A percentile compares a stretch with the other conserved stretches of the same genome.
Conservation (phyloP, 2,329 filamentous ascomycete genomes). For the Aspergillus caelatus region DNA sequence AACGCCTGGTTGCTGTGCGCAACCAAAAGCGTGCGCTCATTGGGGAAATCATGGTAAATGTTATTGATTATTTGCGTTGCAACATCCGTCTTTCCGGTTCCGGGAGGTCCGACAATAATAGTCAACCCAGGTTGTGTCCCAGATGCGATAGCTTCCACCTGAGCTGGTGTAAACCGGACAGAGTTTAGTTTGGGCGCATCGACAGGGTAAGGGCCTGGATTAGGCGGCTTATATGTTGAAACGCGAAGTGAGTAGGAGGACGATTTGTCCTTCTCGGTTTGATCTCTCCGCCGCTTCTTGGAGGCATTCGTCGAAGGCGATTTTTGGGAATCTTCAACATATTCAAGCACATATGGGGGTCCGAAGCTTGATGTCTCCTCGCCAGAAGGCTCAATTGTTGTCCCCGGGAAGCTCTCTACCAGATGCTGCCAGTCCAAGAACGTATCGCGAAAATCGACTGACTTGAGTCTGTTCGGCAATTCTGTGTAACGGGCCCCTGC, state of each 20-base stretch:
- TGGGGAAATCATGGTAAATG: constrained; percentile 96
- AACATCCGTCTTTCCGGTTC: constrained; percentile 98
- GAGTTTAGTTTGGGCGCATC: constrained; percentile 80
- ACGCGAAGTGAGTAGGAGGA: constrained; percentile 72
- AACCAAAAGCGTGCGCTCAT: constrained; percentile 86
- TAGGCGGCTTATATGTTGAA: constrained; percentile 85
- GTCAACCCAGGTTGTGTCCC: constrained; percentile 93
- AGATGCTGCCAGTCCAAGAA: constrained; percentile 96
- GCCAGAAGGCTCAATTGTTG: constrained; percentile 77
- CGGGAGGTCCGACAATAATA: constrained; percentile 90
- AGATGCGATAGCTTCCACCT: constrained; percentile 89
- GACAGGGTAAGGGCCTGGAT: constrained; percentile 84
- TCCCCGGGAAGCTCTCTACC: constrained; percentile 84
- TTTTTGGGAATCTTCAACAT: constrained; percentile 55
- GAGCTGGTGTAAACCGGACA: constrained; percentile 86
- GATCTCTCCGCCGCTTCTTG: constrained; percentile 85
- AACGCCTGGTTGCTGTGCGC: constrained; percentile 98
- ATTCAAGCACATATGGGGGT: constrained; percentile 85
- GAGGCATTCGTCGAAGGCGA: constrained; percentile 63
- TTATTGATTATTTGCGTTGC: constrained; percentile 98
- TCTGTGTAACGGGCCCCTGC: constrained; percentile 83
- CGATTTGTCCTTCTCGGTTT: constrained; percentile 67
- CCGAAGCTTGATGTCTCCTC: constrained; percentile 73
- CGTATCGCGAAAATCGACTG: constrained; percentile 88
- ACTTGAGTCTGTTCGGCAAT: constrained; percentile 74